Evolutionary conservation across 1,284 basidiomycete species (phyloP).

Genomic region (Naganishia cerealis): DNA sequence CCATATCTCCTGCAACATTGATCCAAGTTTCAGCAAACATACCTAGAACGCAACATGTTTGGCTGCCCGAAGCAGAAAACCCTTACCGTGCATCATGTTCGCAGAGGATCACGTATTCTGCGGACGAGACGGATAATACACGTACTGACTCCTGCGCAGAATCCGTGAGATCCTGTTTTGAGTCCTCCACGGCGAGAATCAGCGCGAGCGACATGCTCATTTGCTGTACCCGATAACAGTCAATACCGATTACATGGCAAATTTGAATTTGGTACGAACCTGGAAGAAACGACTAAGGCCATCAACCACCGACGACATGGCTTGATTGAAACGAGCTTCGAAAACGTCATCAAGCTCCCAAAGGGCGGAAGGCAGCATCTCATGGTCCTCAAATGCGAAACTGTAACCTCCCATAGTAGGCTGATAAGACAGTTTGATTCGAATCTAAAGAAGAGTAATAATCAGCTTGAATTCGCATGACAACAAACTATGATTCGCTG

Average conservation of each 20-base stretch:
- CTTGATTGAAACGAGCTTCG: slow-evolving; percentile 14
- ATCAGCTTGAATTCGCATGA: neutral
- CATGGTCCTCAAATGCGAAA: slow-evolving; percentile 11
- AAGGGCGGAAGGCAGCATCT: slow-evolving; percentile 3
- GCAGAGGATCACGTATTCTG: slow-evolving; percentile 16
- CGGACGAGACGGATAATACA: slow-evolving; percentile 2
- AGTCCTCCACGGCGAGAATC: slow-evolving; percentile 18
- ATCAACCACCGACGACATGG: neutral
- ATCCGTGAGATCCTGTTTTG: neutral
- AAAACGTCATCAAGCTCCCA: slow-evolving; percentile 19
- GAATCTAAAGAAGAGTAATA: neutral
- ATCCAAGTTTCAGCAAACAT: neutral
- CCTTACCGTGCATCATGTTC: slow-evolving; percentile 8
- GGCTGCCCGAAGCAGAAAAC: neutral
- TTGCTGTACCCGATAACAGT: neutral
- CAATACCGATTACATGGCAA: neutral
- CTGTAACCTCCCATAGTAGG: slow-evolving; percentile 12
- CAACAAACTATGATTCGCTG: neutral
- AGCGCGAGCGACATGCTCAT: slow-evolving; percentile 25
- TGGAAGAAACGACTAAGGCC: slow-evolving; percentile 6
- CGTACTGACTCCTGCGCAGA: neutral
- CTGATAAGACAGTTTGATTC: slow-evolving; percentile 17
- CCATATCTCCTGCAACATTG: slow-evolving; percentile 6
- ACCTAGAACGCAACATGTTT: neutral
- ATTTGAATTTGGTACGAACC: neutral